Conservation (phyloP, 768 basidiomycete genomes). For the Boletus rubescentipes region DNA sequence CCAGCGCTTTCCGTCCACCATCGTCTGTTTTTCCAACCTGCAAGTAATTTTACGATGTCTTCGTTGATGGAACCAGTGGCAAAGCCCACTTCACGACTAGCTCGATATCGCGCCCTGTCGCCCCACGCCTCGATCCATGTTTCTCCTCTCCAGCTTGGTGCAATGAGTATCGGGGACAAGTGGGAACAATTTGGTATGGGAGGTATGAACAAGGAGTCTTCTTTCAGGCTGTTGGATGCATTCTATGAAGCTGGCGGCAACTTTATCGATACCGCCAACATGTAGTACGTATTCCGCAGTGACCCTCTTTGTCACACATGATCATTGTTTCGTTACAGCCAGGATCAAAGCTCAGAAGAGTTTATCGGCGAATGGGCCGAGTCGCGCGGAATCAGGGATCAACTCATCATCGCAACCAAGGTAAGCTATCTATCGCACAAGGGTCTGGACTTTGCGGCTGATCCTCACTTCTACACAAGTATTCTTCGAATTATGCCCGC, state of each 20-base stretch:
- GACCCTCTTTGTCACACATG: not conserved
- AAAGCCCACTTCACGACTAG: slow-evolving; percentile 31
- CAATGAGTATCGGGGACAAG: slow-evolving; percentile 43
- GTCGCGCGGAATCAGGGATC: slow-evolving; percentile 42
- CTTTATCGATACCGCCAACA: too few relatives aligned
- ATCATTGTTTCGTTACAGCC: slow-evolving; percentile 26
- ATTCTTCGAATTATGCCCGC: slow-evolving; percentile 15
- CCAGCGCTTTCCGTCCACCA: too few relatives aligned
- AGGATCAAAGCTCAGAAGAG: slow-evolving; percentile 55
- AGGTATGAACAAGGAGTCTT: too few relatives aligned
- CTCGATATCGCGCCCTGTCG: slow-evolving; percentile 36
- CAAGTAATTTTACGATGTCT: too few relatives aligned
- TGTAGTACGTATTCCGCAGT: too few relatives aligned
- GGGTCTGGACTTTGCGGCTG: too few relatives aligned
- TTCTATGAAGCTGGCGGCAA: too few relatives aligned
- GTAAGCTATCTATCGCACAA: too few relatives aligned
- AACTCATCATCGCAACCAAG: slow-evolving; percentile 51
- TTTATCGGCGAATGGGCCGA: slow-evolving; percentile 54
- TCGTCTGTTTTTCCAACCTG: too few relatives aligned
- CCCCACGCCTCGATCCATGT: slow-evolving; percentile 38
- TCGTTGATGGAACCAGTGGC: slow-evolving; percentile 12
- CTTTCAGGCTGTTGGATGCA: too few relatives aligned
- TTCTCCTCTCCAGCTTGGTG: slow-evolving; percentile 45
- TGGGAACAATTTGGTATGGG: slow-evolving; percentile 33
- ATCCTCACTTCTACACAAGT: slow-evolving; percentile 16